Base-by-base conservation (phyloP, 2,329 filamentous ascomycete genomes). In the Penicillium hordei region DNA sequence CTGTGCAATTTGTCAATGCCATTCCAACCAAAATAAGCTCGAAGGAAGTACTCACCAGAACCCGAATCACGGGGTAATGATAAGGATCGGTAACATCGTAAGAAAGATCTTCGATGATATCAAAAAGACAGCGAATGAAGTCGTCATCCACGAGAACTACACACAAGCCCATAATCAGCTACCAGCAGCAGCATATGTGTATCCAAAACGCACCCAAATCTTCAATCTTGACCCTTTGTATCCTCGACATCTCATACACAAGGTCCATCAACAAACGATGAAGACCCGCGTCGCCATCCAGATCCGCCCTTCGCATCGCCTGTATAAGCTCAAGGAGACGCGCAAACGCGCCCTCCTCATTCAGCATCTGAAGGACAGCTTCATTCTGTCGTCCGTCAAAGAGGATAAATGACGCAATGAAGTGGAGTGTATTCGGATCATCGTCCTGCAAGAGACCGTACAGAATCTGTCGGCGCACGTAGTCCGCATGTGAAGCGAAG, bases 221-320 rank as follows among this genome's bases (percentile, higher is more conserved):
- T 64, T 91, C 86, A 60, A 83, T 78, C 54, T 84, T 87, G 59
- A 99, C 78, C 61, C 87, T 85, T 75, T 97, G 92, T 72, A 97
- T 91, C 60, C 95, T 85, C 44, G 91, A 93, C 89, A 97, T 97
- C 79, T 97, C 94, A 76, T 96, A 99, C 71, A 97, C 83, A 56
- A 99, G 79, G 75, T 97, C 90, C 68, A 99, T 81, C 52, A 97
- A 80, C 60, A 94, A 78, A 36, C 89, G 86, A 76, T 97, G 91
- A 60, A 97, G 80, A 52, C 85, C 82, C 25, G 85, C 82, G 70
- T 65, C 67, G 59, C 66, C 66, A 34, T 69, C 65, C 44, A 65
- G 66, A 53, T 86, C 80, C 39, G 88, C 83, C 63, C 77, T 74
- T 50, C 82, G 82, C 60, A 83, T 83, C 43, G 79, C 82, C 69